phyloP scores from a whole-genome alignment of 805 yeast genomes.

The Metschnikowia chrysomelidarum region DNA sequence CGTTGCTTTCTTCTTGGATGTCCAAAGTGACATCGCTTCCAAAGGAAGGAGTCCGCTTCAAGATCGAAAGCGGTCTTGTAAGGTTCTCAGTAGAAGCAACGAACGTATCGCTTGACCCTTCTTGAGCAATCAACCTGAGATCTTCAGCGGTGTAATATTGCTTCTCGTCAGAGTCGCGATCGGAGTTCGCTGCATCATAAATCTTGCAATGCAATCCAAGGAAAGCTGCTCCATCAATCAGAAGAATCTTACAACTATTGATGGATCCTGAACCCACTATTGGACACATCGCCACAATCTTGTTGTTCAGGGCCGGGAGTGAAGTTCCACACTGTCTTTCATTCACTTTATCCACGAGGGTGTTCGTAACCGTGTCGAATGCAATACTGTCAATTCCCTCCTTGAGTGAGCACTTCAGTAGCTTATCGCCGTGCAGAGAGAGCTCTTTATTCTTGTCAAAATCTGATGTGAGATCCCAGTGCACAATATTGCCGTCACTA shows the following conservation, averaged over 20 bases:
- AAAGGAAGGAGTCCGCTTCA: slow-evolving; percentile 1
- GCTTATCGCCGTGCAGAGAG: slow-evolving; percentile 13
- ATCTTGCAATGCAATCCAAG: slow-evolving; percentile 54
- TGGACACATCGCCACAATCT: slow-evolving; percentile 46
- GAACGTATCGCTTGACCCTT: slow-evolving; percentile 14
- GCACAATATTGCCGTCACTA: slow-evolving; percentile 63
- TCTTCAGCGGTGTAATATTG: slow-evolving; percentile 30
- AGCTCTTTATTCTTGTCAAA: slow-evolving; percentile 9
- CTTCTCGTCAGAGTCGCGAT: slow-evolving; percentile 11
- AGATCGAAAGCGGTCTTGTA: slow-evolving; percentile 8
- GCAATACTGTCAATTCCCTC: slow-evolving; percentile 46
- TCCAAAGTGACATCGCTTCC: slow-evolving; percentile 4
- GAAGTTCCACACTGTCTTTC: slow-evolving; percentile 59
- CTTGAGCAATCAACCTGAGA: slow-evolving; percentile 10
- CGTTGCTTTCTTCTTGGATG: not conserved
- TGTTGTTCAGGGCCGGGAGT: slow-evolving; percentile 58
- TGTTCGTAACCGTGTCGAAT: slow-evolving; percentile 32
- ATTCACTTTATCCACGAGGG: slow-evolving; percentile 27
- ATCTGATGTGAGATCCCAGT: slow-evolving; percentile 55
- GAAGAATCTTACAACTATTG: slow-evolving; percentile 41
- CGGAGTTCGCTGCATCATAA: slow-evolving; percentile 27
- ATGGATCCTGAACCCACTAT: slow-evolving; percentile 16
- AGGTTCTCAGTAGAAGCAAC: slow-evolving; percentile 10
- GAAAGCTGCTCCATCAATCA: slow-evolving; percentile 54
- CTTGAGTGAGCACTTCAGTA: slow-evolving; percentile 40